A percentile compares a stretch with the other conserved stretches of the same genome.
Evolutionary conservation across 2,329 filamentous ascomycete genomes (phyloP).

Genomic region (Aureobasidium mangrovei): DNA sequence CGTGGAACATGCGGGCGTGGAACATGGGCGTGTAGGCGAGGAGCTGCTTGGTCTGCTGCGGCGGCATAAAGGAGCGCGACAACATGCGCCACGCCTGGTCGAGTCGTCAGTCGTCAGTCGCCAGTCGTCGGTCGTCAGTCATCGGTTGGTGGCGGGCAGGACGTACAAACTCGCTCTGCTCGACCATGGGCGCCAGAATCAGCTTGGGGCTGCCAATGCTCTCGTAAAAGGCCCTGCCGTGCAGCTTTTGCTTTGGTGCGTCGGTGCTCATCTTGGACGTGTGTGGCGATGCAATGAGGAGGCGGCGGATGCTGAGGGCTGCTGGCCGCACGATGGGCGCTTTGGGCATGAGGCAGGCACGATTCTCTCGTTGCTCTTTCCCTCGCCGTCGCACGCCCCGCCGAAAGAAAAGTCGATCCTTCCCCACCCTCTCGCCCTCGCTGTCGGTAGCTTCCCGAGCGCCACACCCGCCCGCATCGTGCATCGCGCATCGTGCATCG

Average conservation of each 20-base stretch:
- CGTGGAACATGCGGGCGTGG: constrained; percentile 79
- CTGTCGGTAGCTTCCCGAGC: not conserved
- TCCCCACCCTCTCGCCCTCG: not conserved
- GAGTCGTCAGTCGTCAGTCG: not conserved
- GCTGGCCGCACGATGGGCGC: not conserved
- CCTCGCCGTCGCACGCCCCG: not conserved
- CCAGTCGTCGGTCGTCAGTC: not conserved
- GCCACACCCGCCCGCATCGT: not conserved
- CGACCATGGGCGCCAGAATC: constrained; percentile 93
- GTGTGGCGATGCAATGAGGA: not conserved
- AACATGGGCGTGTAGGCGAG: constrained; percentile 95
- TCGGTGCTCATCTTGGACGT: not conserved
- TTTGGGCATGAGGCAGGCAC: not conserved
- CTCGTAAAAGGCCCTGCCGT: constrained; percentile 83
- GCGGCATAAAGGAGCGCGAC: constrained; percentile 79
- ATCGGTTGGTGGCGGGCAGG: not conserved
- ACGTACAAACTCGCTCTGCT: constrained; percentile 92
- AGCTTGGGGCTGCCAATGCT: constrained; percentile 87
- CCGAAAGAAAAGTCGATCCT: not conserved
- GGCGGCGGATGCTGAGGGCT: not conserved
- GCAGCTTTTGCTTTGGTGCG: constrained; percentile 21
- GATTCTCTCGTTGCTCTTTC: not conserved
- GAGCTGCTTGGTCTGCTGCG: constrained; percentile 52
- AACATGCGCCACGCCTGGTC: constrained; percentile 88
- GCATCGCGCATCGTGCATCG: too few relatives aligned